Evolutionary conservation across 106 monocot species (phyloP), one percentile per base, ranked within the genome.

Genomic region (Chionographis japonica): DNA sequence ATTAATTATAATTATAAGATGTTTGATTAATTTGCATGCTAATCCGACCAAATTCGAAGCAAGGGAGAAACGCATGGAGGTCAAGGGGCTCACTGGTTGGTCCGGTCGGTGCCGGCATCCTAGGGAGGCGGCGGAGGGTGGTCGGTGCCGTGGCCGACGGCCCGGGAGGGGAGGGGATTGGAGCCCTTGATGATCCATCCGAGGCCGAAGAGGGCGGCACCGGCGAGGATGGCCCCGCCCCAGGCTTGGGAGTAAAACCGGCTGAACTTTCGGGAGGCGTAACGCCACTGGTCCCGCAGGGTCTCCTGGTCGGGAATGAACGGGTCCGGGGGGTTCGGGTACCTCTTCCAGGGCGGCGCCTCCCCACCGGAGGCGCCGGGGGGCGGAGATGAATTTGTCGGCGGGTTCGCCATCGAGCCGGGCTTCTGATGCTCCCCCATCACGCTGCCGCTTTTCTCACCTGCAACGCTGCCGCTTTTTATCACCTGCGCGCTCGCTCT

Each of bases 201-300:
- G 50, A 98, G 89, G 20, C 89, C 97, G 72, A 92, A 98, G 74
- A 92, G 92, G 51, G 97, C 69, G 39, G 52, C 60, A 12, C 97
- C 97, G 56, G 97, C 90, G 53, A 98, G 87, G 72, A 92, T 92
- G 58, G 97, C 92, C n/a, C 92, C 80, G 59, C 97, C 97, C 97
- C 97, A 98, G 2, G 97, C 85, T 41, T 85, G 87, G 13, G 91
- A 90, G 80, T 92, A 92, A 85, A 92, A 98, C 37, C 87, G 72
- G 68, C 86, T 79, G 77, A 92, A 98, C 81, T 85, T 84, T 38
- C 92, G 79, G 17, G 72, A 81, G 37, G 97, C 97, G 67, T 80
- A 98, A 39, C 90, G 72, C 97, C 92, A 98, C 77, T 98, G 97
- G 11, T 98, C 97, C 40, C 92, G 72, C 14, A 98, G 89, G 39